Evolutionary conservation across 768 basidiomycete genomes (phyloP), one percentile per base, ranked within the genome.

Genomic region (Pleurotus ostreatus): DNA sequence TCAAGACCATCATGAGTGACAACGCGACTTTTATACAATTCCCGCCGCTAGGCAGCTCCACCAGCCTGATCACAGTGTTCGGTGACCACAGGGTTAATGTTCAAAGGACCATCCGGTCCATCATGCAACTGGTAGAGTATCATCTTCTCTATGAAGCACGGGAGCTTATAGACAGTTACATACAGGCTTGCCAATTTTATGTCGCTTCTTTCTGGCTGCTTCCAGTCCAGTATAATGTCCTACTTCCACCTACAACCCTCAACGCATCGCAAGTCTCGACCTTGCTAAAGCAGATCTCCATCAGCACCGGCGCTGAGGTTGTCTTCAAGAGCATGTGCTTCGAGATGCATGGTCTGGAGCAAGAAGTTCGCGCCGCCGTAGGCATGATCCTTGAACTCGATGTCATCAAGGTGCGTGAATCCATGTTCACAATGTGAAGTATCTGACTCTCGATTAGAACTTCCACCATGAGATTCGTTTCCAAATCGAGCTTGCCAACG

Each of bases 381-480:
- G 78, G 77, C 59, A 88, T 93, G 82, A 83, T 98, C 25, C 77
- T 95, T 68, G 94, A 98, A 57, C 74, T 96, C 61, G 95, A 97
- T 60, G 81, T 96, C 57, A 84, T 98, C 61, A 94, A 96, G 82
- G 94, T 89, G 56, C 9, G 76, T 64, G 23, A 11, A 34, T 8
- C 30, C 11, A 9, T 11, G 9, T 34, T 11, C 30, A 34, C 30
- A 34, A 9, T 11, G 30, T 34, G 30, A 34, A 8, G 11, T 25
- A 37, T 30, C 49, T 57, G 51, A 34, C 45, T 23, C 55, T 49
- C 48, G 13, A 56, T 1, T 61, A 95, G 94, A 77, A 85, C 39
- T 98, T 95, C 78, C 93, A 97, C 63, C 94, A 95, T 66, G 96
- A 99, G 74, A 93, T 98, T 60, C 89, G 94, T 48, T 98, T 98